A percentile compares a stretch with the other conserved stretches of the same genome.
Evolutionary conservation across 805 yeast genomes (phyloP).

Genomic region (Barnettozyma vustinii): DNA sequence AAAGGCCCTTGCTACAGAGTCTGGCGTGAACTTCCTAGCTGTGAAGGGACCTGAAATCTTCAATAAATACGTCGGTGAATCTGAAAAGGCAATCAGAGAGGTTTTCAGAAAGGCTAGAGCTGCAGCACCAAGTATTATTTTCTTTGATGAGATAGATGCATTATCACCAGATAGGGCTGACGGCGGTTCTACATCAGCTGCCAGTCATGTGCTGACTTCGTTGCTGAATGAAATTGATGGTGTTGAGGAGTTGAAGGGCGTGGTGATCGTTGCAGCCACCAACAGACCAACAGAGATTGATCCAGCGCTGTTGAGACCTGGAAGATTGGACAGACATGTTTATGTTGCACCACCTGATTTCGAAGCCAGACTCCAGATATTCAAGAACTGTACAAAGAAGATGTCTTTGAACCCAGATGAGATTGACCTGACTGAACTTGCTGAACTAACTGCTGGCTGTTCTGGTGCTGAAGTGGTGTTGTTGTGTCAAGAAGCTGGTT

Average conservation of each 20-base stretch:
- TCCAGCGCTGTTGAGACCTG: slow-evolving; percentile 90
- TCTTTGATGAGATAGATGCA: slow-evolving; percentile 97
- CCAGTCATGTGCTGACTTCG: slow-evolving; percentile 85
- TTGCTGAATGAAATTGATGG: slow-evolving; percentile 95
- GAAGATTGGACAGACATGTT: slow-evolving; percentile 88
- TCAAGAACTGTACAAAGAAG: slow-evolving; percentile 59
- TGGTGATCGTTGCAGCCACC: slow-evolving; percentile 92
- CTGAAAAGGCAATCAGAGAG: slow-evolving; percentile 89
- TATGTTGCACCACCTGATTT: slow-evolving; percentile 90
- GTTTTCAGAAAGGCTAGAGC: slow-evolving; percentile 91
- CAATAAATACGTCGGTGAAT: slow-evolving; percentile 93
- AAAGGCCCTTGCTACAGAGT: slow-evolving; percentile 91
- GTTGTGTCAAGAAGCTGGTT: slow-evolving; percentile 91
- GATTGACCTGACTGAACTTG: slow-evolving; percentile 48
- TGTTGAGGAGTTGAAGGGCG: slow-evolving; percentile 90
- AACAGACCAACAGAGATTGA: slow-evolving; percentile 93
- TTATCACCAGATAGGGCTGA: slow-evolving; percentile 71
- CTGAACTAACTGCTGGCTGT: slow-evolving; percentile 75
- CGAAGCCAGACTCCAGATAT: slow-evolving; percentile 73
- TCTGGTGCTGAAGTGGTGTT: slow-evolving; percentile 96
- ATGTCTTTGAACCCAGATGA: slow-evolving; percentile 48
- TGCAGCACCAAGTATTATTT: slow-evolving; percentile 89
- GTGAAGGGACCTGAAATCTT: slow-evolving; percentile 96
- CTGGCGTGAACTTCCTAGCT: slow-evolving; percentile 88
- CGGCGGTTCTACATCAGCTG: slow-evolving; percentile 56